Evolutionary conservation across 495 filamentous ascomycete species (phyloP), one percentile per base, ranked within the genome.

Genomic region (Podospora didyma): DNA sequence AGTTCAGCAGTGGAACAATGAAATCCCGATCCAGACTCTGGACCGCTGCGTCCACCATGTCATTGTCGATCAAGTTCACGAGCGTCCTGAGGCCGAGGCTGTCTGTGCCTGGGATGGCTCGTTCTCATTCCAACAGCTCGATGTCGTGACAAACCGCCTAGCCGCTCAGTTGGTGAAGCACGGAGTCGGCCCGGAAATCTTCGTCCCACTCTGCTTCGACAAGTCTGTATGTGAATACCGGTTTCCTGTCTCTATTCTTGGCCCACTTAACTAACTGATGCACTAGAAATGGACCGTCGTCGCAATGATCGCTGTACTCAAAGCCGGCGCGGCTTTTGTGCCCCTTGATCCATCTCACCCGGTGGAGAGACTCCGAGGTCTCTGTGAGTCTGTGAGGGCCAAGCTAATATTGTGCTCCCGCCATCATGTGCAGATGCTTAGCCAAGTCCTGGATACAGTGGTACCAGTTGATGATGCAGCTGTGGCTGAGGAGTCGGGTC

Each of bases 261-360:
- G 26, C 4, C 3, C 26, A 31, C 9, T 3, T 31, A 4, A 31
- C 26, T 31, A 31, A 31, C 24, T 35, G 6, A 49, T 10, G 9
- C 3, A 3, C 6, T n/a, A 53, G 55, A 66, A 63, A 64, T 83
- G 73, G 72, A 77, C 76, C 4, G 63, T 84, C 22, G 73, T 86
- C 5, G 71, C 81, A 1, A 76, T 81, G 63, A 46, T 86, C 6
- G 82, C 79, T 2, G 73, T 87, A 17, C 68, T 81, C 3, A 81
- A 80, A 59, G 78, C 82, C 11, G 85, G 85, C 9, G 82, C 76
- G 19, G 80, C 76, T 0, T 82, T 82, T 53, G 75, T 83, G 0
- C 79, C 77, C 0, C 62, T 88, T 14, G 83, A 87, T 59, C 75
- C 79, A 7, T 69, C 73, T 0, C 75, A 84, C 45, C 83, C 84